These are phyloP conservation scores for Suillus fuscotomentosus DNA, from an alignment of 768 basidiomycete genomes.

Conservation along the genomic window DNA sequence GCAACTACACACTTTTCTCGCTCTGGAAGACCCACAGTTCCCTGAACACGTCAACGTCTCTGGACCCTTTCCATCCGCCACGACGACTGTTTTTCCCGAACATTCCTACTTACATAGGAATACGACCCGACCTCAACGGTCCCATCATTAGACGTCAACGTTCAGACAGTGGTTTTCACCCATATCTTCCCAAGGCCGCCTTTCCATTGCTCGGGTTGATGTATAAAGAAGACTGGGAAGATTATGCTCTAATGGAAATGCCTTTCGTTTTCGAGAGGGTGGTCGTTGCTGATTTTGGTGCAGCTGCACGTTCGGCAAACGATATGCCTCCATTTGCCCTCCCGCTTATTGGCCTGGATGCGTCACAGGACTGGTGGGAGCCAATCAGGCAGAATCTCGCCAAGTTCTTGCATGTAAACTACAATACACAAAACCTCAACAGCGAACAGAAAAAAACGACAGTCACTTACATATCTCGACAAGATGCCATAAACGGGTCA, in stretches of 20 bases:
- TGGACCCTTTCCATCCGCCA: conserved; percentile 58
- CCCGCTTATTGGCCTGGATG: conserved; percentile 41
- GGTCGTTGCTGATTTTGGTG: conserved; percentile 75
- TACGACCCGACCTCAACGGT: conserved; percentile 27
- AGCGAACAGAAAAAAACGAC: conserved; percentile 37
- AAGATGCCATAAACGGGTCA: conserved; percentile 48
- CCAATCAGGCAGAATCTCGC: conserved; percentile 46
- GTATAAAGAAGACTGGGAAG: conserved; percentile 75
- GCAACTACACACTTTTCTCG: conserved; percentile 72
- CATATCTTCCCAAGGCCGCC: conserved; percentile 67
- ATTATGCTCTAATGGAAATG: conserved; percentile 62
- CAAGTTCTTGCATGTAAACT: conserved; percentile 38
- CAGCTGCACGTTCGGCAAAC: conserved; percentile 41
- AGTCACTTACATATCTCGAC: conserved; percentile 68
- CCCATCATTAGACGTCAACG: conserved; percentile 39
- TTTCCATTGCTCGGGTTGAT: conserved; percentile 68
- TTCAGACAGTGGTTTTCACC: conserved; percentile 66
- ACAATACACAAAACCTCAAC: conserved; percentile 15
- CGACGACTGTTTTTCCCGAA: conserved; percentile 75
- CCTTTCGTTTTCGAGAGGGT: conserved; percentile 77
- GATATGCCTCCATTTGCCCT: conserved; percentile 32
- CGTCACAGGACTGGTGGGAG: conserved; percentile 68
- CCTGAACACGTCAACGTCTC: conserved; percentile 45
- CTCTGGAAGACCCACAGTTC: conserved; percentile 77
- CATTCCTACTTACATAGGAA: conserved; percentile 56